Evolutionary conservation across 192 early-diverging fungal genomes (phyloP).

Genomic region (Pilobolus umbonatus): DNA sequence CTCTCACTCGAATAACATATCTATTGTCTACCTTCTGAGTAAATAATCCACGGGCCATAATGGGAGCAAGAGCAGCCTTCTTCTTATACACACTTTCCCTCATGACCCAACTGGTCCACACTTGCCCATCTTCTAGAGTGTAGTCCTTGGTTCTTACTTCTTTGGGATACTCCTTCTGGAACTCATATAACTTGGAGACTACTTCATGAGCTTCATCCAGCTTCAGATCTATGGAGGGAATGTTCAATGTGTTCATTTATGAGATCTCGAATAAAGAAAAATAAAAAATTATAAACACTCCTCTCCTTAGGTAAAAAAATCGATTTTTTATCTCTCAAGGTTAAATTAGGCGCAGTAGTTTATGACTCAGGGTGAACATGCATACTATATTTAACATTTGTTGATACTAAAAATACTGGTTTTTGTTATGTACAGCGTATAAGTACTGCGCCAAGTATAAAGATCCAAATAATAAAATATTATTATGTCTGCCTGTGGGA

Average conservation of each 20-base stretch:
- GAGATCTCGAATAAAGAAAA: background rate
- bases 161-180: conserved; percentile 1
- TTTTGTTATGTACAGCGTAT: too few species aligned
- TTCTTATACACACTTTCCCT: conserved; percentile 68
- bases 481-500: too few species aligned
- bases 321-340: too few species aligned
- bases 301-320: too few species aligned
- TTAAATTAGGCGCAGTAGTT: too few species aligned
- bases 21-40: conserved; percentile 34
- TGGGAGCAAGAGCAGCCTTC: conserved; percentile 57
- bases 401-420: too few species aligned
- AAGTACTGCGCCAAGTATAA: too few species aligned
- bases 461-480: too few species aligned
- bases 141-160: conserved; percentile 13
- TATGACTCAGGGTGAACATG: too few species aligned
- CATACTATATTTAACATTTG: too few species aligned
- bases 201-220: conserved; percentile 13
- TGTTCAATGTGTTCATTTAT: background rate
- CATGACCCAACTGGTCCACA: conserved; percentile 57
- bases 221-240: conserved; percentile 5
- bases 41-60: conserved; percentile 80
- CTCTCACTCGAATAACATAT: conserved; percentile 70
- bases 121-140: background rate
- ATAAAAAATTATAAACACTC: too few species aligned
- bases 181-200: conserved; percentile 1